phyloP scores from a whole-genome alignment of 1,284 basidiomycete species.

The Meripilus lineatus region DNA sequence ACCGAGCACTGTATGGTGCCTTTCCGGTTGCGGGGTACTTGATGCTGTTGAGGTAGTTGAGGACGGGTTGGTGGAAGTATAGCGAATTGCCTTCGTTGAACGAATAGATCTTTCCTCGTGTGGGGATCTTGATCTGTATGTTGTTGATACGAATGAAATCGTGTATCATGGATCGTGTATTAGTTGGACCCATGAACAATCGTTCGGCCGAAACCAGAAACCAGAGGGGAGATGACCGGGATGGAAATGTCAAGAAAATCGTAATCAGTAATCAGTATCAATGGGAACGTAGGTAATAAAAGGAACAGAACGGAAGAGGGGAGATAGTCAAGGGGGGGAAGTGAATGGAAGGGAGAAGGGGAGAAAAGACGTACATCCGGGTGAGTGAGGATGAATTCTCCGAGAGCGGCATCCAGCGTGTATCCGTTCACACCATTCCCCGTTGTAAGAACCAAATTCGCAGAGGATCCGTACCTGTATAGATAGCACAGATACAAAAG shows the following conservation, averaged over 20 bases:
- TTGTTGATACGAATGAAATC: slow-evolving; percentile 5
- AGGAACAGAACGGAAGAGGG: background rate
- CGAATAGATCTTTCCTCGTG: slow-evolving; percentile 98
- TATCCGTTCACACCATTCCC: slow-evolving; percentile 98
- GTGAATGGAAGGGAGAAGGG: slow-evolving; percentile 2
- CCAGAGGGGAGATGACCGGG: too few species aligned
- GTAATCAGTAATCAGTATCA: too few species aligned
- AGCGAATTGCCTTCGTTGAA: slow-evolving; percentile 98
- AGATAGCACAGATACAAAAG: slow-evolving; percentile 5
- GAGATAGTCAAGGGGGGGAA: background rate
- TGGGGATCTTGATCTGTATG: slow-evolving; percentile 82
- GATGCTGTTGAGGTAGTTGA: slow-evolving; percentile 90
- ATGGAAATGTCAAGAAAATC: too few species aligned
- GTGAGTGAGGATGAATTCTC: slow-evolving; percentile 99
- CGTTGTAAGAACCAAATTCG: slow-evolving; percentile 94
- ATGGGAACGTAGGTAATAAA: too few species aligned
- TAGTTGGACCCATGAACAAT: too few species aligned
- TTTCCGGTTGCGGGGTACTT: slow-evolving; percentile 82
- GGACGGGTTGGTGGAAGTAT: slow-evolving; percentile 88
- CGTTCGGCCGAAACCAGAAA: too few species aligned
- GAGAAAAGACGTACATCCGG: slow-evolving; percentile 62
- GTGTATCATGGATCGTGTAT: too few species aligned
- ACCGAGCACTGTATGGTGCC: slow-evolving; percentile 86
- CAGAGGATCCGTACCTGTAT: slow-evolving; percentile 93
- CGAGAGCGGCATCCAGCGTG: slow-evolving; percentile 92